These are phyloP conservation scores for Eremothecium cymbalariae DNA, from an alignment of 1,139 yeast genomes.

Conservation along the genomic window DNA sequence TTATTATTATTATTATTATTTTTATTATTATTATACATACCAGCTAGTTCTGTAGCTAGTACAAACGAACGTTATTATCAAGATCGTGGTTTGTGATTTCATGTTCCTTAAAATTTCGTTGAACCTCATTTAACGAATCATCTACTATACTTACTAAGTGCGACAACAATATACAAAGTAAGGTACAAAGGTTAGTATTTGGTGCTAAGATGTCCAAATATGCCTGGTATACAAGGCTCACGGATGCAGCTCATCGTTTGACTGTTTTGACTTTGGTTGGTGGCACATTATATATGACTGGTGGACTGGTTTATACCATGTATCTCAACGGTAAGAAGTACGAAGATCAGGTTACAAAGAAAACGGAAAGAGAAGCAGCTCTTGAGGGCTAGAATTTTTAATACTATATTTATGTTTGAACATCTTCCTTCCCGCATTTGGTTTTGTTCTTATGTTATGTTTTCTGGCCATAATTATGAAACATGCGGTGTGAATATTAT, in stretches of 20 bases:
- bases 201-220: conserved; percentile 37
- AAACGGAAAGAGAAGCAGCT: conserved; percentile 10
- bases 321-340: conserved; percentile 49
- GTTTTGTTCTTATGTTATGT: conserved; percentile 8
- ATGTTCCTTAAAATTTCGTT: too few relatives aligned
- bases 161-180: too few relatives aligned
- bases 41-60: too few relatives aligned
- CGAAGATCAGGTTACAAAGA: conserved; percentile 35
- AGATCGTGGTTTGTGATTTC: too few relatives aligned
- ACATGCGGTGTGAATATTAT: too few relatives aligned
- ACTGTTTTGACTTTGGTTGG: conserved; percentile 75
- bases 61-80: too few relatives aligned
- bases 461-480: conserved; percentile 3
- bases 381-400: conserved; percentile 1
- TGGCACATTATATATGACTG: conserved; percentile 50
- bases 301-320: conserved; percentile 54
- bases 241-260: conserved; percentile 77
- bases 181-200: too few relatives aligned
- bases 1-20: too few relatives aligned
- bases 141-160: too few relatives aligned
- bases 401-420: conserved; percentile 3
- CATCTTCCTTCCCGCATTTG: conserved; percentile 4
- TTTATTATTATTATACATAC: too few relatives aligned
- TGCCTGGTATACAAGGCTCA: conserved; percentile 67
- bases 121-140: too few relatives aligned